These are phyloP conservation scores for Gymnopilus dilepis DNA, from an alignment of 768 basidiomycete genomes.

Conservation along the genomic window DNA sequence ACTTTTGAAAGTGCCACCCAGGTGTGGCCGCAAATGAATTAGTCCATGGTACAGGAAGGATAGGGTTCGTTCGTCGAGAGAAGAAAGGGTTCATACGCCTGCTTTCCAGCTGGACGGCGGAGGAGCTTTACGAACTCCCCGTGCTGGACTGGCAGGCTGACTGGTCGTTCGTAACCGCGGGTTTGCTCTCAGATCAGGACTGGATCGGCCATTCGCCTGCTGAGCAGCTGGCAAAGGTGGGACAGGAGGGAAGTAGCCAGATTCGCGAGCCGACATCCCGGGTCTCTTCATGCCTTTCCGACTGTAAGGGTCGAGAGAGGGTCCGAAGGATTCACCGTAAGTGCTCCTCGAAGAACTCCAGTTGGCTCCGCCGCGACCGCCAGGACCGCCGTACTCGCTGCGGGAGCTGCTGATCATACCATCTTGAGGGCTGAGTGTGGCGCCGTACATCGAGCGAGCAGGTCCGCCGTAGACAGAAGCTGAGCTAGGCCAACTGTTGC, in stretches of 20 bases:
- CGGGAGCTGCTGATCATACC: conserved; percentile 49
- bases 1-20: neutral
- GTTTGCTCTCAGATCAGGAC: conserved; percentile 23
- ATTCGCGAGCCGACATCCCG: conserved; percentile 35
- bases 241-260: conserved; percentile 48
- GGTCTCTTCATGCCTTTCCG: conserved; percentile 18
- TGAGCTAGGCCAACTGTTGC: conserved; percentile 46
- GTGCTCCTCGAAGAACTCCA: conserved; percentile 66
- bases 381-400: conserved; percentile 67
- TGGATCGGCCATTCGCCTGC: conserved; percentile 26
- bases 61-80: conserved; percentile 7
- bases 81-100: conserved; percentile 27
- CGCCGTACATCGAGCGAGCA: conserved; percentile 58
- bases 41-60: neutral
- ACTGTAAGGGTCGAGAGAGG: conserved; percentile 30
- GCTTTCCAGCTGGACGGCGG: conserved; percentile 73
- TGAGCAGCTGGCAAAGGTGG: conserved; percentile 40
- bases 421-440: conserved; percentile 32
- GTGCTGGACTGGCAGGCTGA: conserved; percentile 42
- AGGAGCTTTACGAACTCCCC: conserved; percentile 38
- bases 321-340: conserved; percentile 71
- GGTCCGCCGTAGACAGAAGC: conserved; percentile 54
- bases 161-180: conserved; percentile 49
- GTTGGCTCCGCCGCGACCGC: conserved; percentile 46
- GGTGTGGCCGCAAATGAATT: neutral